Evolutionary conservation across 306 rosid species (phyloP).

Genomic region (Potentilla sterilis): DNA sequence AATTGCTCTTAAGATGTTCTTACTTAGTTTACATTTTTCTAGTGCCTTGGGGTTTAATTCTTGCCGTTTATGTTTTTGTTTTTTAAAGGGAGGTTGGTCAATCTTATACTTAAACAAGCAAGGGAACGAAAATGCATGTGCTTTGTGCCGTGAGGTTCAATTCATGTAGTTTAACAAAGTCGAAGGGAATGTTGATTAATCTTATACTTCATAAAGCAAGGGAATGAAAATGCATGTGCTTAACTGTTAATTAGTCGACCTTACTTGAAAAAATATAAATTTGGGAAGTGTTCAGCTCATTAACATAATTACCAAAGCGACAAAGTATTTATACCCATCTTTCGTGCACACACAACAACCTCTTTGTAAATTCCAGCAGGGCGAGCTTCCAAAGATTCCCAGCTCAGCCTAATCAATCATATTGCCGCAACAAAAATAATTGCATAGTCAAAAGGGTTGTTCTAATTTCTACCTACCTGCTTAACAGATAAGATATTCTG

Average conservation of each 20-base stretch:
- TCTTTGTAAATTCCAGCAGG: not conserved
- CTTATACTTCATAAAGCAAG: not conserved
- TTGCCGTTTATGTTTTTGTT: no score
- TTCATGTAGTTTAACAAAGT: no score
- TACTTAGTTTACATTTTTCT: not conserved
- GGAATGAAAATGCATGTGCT: not conserved
- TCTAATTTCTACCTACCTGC: not conserved
- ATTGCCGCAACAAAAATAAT: not conserved
- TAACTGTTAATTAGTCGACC: not conserved
- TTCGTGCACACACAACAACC: not conserved
- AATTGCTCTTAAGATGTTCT: no score
- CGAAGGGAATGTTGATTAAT: no score
- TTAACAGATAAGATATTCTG: not conserved
- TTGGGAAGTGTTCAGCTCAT: not conserved
- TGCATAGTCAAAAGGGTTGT: slow-evolving; percentile 1
- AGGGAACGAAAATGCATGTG: no score
- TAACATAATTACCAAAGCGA: not conserved
- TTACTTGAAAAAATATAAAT: not conserved
- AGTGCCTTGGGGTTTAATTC: not conserved
- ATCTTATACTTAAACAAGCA: not conserved
- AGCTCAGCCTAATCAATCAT: not conserved
- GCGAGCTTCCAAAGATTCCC: not conserved
- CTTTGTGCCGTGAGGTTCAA: no score
- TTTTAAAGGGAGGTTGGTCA: no score
- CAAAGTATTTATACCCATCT: not conserved